Evolutionary conservation across 352 stramenopile species (phyloP), one percentile per base, ranked within the genome.

Genomic region (Aphanomyces astaci): DNA sequence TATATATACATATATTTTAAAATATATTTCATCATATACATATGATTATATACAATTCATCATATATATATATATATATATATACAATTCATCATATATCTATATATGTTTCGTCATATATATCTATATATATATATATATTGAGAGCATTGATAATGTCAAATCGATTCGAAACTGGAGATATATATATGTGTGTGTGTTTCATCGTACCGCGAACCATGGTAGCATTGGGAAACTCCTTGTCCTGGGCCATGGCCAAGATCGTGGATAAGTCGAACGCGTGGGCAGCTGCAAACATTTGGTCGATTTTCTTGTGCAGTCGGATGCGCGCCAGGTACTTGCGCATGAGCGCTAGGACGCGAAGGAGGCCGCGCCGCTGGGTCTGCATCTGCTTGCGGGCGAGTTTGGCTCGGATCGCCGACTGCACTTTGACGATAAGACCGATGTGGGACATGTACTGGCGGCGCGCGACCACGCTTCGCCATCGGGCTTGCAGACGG

Each of bases 281-380:
- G 48, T 92, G 81, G 9, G 87, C 87, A 1, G 87, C 85, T 27
- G 85, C 72, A 67, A 95, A 95, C 62, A 95, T 74, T 24, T 81
- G 73, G n/a, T 83, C 73, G 0, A 84, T 92, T 25, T 83, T 78
- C 68, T 95, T 95, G 54, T 79, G 82, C 71, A 95, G 86, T 10
- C 84, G 84, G 49, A 93, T 79, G n/a, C 87, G 83, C 32, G 83
- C 84, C n/a, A 95, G 36, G 54, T 89, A 90, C 59, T 92, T 77
- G 0, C 76, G 75, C 59, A 95, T 75, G 22, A 94, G 79, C n/a
- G 72, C 75, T 7, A 92, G 66, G 7, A 95, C 80, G 31, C 82
- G 77, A 11, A 84, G 79, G 70, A 93, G 80, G 1, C 85, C 86
- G 9, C 82, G 82, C 32, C 85, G 82, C 22, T 86, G 83, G 11